Base-by-base conservation (phyloP, 169 alveolate genomes). In the Besnoitia besnoiti region DNA sequence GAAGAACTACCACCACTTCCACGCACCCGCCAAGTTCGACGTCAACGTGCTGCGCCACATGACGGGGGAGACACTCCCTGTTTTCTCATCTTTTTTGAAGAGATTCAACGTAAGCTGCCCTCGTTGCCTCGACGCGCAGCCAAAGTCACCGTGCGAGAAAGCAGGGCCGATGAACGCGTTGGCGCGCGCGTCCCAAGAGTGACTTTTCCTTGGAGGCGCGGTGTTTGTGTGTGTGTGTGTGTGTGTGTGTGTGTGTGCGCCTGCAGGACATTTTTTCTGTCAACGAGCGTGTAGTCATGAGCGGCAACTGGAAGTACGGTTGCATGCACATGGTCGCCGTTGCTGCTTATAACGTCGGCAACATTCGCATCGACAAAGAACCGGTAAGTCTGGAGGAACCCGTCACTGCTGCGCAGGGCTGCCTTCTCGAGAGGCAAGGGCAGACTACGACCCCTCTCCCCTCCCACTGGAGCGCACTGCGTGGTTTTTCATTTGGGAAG, bases 291-390 rank as follows among this genome's bases (percentile, higher is more conserved):
- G 98, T 97, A 1, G 97, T 95, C 33, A 85, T 97, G 27, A 96
- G 97, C 91, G 98, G 98, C 37, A 93, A 91, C 47, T 98, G 98
- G 98, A 85, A 85, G 24, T 75, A 95, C 49, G 99, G 99, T 77
- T 93, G 94, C 90, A 92, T 97, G 94, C 89, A 94, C 73, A 85
- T 94, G 42, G 97, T 96, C 1, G 97, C 97, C 85, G 98, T 98
- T n/a, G 99, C 98, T 50, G 99, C 99, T 4, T 93, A 95, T 49
- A 97, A 97, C 90, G 99, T 97, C 40, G 98, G 98, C 14, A 96
- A 97, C 33, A 97, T 97, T 62, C 93, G 94, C 49, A 92, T 97
- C 39, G 91, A 55, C 51, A 75, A 42, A 73, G 94, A 92, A 49
- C 91, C 94, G 10, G 94, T 92, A 92, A 75, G 93, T 40, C 12